These are phyloP conservation scores for Setomelanomma holmii DNA, from an alignment of 2,329 filamentous ascomycete genomes.

Conservation along the genomic window DNA sequence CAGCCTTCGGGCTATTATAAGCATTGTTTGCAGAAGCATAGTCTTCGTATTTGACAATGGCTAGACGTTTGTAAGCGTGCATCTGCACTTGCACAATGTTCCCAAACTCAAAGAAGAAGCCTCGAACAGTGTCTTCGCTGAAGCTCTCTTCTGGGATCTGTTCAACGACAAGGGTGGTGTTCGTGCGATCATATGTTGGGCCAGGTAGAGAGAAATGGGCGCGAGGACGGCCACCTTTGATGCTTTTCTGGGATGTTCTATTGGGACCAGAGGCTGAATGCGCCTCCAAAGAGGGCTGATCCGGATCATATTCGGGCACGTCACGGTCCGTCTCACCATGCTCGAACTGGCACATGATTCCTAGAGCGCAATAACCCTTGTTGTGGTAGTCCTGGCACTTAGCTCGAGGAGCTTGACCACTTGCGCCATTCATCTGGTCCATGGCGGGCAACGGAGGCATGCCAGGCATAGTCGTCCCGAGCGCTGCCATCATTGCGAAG, in stretches of 20 bases:
- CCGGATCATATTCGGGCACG: slow-evolving; percentile 65
- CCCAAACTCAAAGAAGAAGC: slow-evolving; percentile 77
- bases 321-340: slow-evolving; percentile 60
- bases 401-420: slow-evolving; percentile 40
- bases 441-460: slow-evolving; percentile 44
- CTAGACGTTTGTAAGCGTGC: slow-evolving; percentile 70
- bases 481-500: slow-evolving; percentile 65
- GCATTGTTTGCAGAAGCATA: slow-evolving; percentile 73
- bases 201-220: slow-evolving; percentile 71
- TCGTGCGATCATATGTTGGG: slow-evolving; percentile 67
- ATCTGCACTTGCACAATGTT: slow-evolving; percentile 68
- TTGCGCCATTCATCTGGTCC: slow-evolving; percentile 38
- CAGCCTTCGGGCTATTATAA: slow-evolving; percentile 77
- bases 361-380: slow-evolving; percentile 74
- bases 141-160: slow-evolving; percentile 77
- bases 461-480: slow-evolving; percentile 50
- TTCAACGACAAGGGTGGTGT: slow-evolving; percentile 76
- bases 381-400: slow-evolving; percentile 75
- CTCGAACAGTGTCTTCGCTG: slow-evolving; percentile 67
- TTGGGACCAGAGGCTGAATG: too few relatives aligned
- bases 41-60: slow-evolving; percentile 72
- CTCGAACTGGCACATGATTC: slow-evolving; percentile 72
- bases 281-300: slow-evolving; percentile 54
- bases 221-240: slow-evolving; percentile 33
- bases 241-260: neutral